phyloP scores from a whole-genome alignment of 805 yeast species.

The Nakazawaea molendinolei region DNA sequence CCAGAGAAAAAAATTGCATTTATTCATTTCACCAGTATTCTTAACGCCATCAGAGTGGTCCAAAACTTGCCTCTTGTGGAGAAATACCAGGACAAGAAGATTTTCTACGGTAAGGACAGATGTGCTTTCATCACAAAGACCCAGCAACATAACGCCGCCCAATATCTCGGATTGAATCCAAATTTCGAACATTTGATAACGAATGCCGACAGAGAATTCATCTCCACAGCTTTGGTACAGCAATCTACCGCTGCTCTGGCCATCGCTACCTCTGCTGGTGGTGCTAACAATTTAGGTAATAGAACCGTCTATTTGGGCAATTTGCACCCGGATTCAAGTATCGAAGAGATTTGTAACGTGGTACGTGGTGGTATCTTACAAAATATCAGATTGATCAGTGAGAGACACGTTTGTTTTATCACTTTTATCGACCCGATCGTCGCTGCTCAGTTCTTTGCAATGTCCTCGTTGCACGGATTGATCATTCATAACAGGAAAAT shows the following conservation, averaged over 20 bases:
- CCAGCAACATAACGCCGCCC: conserved; percentile 96
- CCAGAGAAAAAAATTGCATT: conserved; percentile 83
- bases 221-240: conserved; percentile 74
- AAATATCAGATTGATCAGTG: conserved; percentile 70
- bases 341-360: conserved; percentile 92
- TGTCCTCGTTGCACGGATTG: conserved; percentile 85
- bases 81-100: conserved; percentile 69
- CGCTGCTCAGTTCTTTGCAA: conserved; percentile 94
- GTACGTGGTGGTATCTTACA: conserved; percentile 93
- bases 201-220: conserved; percentile 45
- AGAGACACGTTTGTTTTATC: conserved; percentile 87
- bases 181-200: conserved; percentile 78
- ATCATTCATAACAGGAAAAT: conserved; percentile 80
- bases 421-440: conserved; percentile 96
- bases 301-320: conserved; percentile 90
- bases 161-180: conserved; percentile 85
- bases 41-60: conserved; percentile 83
- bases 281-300: conserved; percentile 86
- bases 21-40: conserved; percentile 80
- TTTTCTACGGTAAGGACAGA: conserved; percentile 90
- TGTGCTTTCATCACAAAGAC: conserved; percentile 92
- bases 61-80: conserved; percentile 61
- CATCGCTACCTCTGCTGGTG: conserved; percentile 91
- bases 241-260: conserved; percentile 98
- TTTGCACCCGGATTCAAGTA: conserved; percentile 78